Evolutionary conservation across 495 filamentous ascomycete genomes (phyloP).

Genomic region (Aspergillus leporis): DNA sequence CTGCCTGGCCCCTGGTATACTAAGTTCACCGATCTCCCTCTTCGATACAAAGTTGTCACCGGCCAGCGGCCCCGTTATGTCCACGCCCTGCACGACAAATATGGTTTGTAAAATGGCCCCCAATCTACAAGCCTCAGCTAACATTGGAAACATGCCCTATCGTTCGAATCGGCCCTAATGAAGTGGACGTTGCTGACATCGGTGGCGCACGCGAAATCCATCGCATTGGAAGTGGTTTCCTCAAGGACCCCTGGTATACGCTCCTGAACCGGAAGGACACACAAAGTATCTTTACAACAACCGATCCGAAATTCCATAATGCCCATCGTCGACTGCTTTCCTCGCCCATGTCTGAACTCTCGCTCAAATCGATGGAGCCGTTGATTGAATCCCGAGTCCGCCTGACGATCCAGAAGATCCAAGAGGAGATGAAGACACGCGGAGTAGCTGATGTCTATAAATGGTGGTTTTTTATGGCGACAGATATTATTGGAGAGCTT

Average conservation of each 20-base stretch:
- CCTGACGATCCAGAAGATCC: constrained; percentile 35
- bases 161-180: constrained; percentile 41
- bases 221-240: constrained; percentile 26
- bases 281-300: constrained; percentile 34
- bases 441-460: constrained; percentile 49
- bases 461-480: constrained; percentile 59
- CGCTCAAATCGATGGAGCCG: constrained; percentile 27
- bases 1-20: constrained; percentile 12
- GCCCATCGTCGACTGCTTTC: constrained; percentile 33
- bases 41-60: constrained; percentile 24
- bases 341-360: constrained; percentile 39
- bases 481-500: constrained; percentile 56
- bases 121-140: neutral
- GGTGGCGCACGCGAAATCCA: constrained; percentile 36
- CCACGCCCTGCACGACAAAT: constrained; percentile 35
- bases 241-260: constrained; percentile 23
- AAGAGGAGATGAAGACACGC: constrained; percentile 29
- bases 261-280: constrained; percentile 15
- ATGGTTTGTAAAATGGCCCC: constrained; percentile 20
- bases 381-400: constrained; percentile 28
- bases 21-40: constrained; percentile 28
- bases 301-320: constrained; percentile 29
- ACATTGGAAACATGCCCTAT: constrained; percentile 29
- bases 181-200: constrained; percentile 37
- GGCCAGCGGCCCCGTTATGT: constrained; percentile 29